Base-by-base conservation (phyloP, 352 stramenopile genomes). In the Globisporangium camurandrum region DNA sequence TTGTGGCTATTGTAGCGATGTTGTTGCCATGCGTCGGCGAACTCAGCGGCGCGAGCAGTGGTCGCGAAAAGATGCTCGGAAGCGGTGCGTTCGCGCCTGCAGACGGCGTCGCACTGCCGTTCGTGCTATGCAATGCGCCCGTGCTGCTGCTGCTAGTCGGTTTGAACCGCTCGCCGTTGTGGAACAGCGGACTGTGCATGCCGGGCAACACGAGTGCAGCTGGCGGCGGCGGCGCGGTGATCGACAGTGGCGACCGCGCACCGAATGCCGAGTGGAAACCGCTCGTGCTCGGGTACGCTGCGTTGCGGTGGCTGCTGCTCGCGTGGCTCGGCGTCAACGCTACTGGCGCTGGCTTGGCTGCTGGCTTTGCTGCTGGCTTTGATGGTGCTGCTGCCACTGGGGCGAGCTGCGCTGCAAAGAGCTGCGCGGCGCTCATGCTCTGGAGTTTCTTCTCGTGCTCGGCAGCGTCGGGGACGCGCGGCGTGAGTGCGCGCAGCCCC, bases 61-160 rank as follows among this genome's bases (percentile, higher is more conserved):
- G 63, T 12, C 71, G 59, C 3, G 67, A 60, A 37, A 82, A 82
- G 20, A 82, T 60, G 46, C 71, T 82, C 12, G 71, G 71, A 1
- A 82, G 57, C 10, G 67, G 66, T 2, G 63, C 71, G 2, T 37
- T n/a, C n/a, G n/a, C n/a, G n/a, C n/a, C n/a, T n/a, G n/a, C 52
- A 2, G 61, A 59, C 1, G 70, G 64, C 17, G 59, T 63, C 22
- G 43, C 36, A 2, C 38, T 46, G 14, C 56, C 38, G 10, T 43
- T n/a, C n/a, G n/a, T n/a, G n/a, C n/a, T n/a, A n/a, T n/a, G n/a
- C n/a, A n/a, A n/a, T n/a, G n/a, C n/a, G n/a, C n/a, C n/a, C n/a
- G n/a, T n/a, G 30, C 30, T 12, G 14, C 30, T 34, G 30, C 30
- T 34, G 30, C 30, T 34, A 34, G 8, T 59, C 4, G 46, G 41